Base-by-base conservation (phyloP, 768 basidiomycete species). In the Tulasnella sp. region DNA sequence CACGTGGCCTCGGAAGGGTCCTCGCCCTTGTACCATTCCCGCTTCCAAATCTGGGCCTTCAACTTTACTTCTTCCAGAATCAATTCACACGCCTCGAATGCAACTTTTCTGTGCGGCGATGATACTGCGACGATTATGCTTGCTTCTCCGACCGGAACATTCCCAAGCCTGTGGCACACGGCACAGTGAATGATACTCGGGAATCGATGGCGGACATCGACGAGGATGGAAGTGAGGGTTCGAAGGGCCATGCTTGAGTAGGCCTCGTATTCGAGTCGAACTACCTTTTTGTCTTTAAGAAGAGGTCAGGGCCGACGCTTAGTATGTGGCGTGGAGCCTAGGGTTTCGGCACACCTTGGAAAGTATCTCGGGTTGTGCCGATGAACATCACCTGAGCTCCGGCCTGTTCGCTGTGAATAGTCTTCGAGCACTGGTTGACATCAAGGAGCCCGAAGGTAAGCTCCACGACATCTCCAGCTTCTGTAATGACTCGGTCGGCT, bases 1-100 rank as follows among this genome's bases (percentile, higher is more conserved):
- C 74, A 75, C 22, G 22, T 64, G 29, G 74, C 76, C 39, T 76
- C 40, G 71, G 37, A 76, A 31, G 54, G 86, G 71, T 82, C 82
- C 79, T 89, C 87, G 8, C 89, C 91, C 80, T 91, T 91, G 80
- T 96, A 96, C 80, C 88, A 93, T 81, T 96, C 95, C 80, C 92
- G 84, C 85, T 97, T 96, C 95, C 95, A 97, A 78, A 96, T 91
- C 82, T 93, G 94, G 54, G 87, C 93, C 80, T 88, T 91, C 77
- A 83, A 83, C 85, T 97, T 97, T 75, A 96, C 90, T 76, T 90
- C 87, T 82, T 97, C 95, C n/a, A 97, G 85, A 77, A 96, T 89
- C 79, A 85, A 88, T 82, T 95, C 93, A 81, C 92, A 93, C 22
- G 89, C 90, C 72, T 85, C 82, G 81, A 95, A 94, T 8, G 92